These are phyloP conservation scores for Bruguiera gymnorhiza DNA, from an alignment of 345 rosid species.

Conservation along the genomic window DNA sequence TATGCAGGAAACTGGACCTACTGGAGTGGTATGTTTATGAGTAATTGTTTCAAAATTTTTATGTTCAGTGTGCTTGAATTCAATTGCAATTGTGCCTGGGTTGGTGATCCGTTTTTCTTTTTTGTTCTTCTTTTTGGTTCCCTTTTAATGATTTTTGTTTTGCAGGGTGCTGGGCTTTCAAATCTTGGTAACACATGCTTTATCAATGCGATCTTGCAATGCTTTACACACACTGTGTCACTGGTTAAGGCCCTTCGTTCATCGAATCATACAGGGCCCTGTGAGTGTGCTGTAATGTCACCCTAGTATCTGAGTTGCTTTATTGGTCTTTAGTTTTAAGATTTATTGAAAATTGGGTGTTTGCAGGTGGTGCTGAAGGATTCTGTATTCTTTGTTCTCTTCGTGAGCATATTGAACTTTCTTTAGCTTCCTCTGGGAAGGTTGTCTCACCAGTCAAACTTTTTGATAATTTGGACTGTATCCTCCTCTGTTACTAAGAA, in stretches of 20 bases:
- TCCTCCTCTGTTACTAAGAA: conserved; percentile 33
- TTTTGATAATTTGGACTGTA: conserved; percentile 59
- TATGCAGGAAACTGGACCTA: conserved; percentile 8
- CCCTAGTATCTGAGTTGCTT: neutral
- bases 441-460: conserved; percentile 44
- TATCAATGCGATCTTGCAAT: conserved; percentile 78
- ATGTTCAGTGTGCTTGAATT: neutral
- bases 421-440: conserved; percentile 45
- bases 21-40: conserved; percentile 24
- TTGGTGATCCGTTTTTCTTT: neutral
- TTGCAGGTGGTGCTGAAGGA: conserved; percentile 47
- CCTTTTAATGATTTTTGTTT: conserved; percentile 1
- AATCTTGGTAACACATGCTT: conserved; percentile 88
- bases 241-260: conserved; percentile 52
- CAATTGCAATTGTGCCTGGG: neutral
- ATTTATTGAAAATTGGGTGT: conserved; percentile 13
- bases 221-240: conserved; percentile 84
- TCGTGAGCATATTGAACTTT: conserved; percentile 47
- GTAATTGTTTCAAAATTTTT: neutral
- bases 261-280: conserved; percentile 36
- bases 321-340: neutral
- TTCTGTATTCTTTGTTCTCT: conserved; percentile 61
- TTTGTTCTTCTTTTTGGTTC: neutral
- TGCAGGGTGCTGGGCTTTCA: conserved; percentile 78
- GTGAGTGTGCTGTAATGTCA: conserved; percentile 32